Base-by-base conservation (phyloP, 2,329 filamentous ascomycete species). In the Sarocladium brachiariae region DNA sequence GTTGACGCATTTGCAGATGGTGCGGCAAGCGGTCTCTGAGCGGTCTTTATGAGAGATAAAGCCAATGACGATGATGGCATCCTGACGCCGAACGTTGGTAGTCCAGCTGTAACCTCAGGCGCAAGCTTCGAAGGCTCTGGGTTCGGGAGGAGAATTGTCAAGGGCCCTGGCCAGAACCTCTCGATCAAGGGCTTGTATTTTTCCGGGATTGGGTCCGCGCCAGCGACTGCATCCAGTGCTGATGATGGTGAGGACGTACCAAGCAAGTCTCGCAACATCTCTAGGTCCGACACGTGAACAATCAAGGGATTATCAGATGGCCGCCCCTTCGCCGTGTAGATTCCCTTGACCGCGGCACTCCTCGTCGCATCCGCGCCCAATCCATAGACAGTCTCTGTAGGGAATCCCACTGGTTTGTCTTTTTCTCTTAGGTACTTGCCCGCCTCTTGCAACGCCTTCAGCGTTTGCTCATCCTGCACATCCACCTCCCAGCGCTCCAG, bases 351-450 rank as follows among this genome's bases (percentile, higher is more conserved):
- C 2, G 92, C 87, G 21, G 72, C 75, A 60, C 84, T 89, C 59
- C 89, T 81, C 23, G 91, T 97, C 10, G 93, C 93, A 70, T 97
- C 93, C 13, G 93, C 93, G n/a, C 90, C 93, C 7, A 99, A 77
- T 0, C 93, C 93, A 65, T 99, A 99, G 1, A 99, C 93, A 0
- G 93, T 99, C 70, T 99, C 93, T 0, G 93, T 99, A 1, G 93
- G 93, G 64, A 99, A 99, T 1, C 89, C 93, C 45, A 99, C 89
- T 4, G 93, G 93, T 3, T 78, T 77, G 62, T 88, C 77, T 49
- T 77, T 83, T 16, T 74, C 74, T 49, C 74, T 78, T 31, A 96
- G 72, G 56, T 83, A 76, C 11, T 75, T 63, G 2, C 87, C 89
- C 1, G 89, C 89, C 51, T 81, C 71, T 52, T 72, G 69, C 33